Percentiles rank a stretch among this genome's conserved stretches.
phyloP scores from a whole-genome alignment of 352 stramenopile genomes.

The Hyaloperonospora arabidopsidis region DNA sequence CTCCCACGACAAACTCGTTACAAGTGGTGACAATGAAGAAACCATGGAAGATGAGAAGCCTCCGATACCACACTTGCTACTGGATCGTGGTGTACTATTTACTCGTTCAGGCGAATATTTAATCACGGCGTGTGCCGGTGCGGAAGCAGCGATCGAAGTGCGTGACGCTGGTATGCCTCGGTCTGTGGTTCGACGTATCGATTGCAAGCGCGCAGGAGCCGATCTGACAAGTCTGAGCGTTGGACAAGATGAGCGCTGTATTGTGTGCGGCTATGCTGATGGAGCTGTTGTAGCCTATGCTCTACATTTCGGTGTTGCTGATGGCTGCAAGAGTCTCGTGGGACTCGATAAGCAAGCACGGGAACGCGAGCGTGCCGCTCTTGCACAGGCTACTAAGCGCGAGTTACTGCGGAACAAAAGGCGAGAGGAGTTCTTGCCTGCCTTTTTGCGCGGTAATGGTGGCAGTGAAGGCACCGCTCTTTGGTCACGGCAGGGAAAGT shows the following conservation, averaged over 20 bases:
- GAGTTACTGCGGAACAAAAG: constrained; percentile 58
- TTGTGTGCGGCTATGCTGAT: constrained; percentile 76
- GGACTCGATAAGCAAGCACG: constrained; percentile 66
- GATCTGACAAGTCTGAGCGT: constrained; percentile 66
- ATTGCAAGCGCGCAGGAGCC: constrained; percentile 54
- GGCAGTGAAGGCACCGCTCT: constrained; percentile 27
- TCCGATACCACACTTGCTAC: constrained; percentile 38
- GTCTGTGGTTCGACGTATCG: constrained; percentile 62
- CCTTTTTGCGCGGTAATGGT: constrained; percentile 39
- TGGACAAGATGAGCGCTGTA: constrained; percentile 74
- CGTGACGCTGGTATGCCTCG: constrained; percentile 51
- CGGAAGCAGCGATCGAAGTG: constrained; percentile 69
- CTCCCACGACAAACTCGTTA: constrained; percentile 47
- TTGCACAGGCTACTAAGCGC: constrained; percentile 64
- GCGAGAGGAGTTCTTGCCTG: constrained; percentile 38
- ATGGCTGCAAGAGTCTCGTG: constrained; percentile 63
- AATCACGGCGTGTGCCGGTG: constrained; percentile 50
- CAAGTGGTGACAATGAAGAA: constrained; percentile 26
- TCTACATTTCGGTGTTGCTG: constrained; percentile 71
- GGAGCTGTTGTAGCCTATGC: constrained; percentile 72
- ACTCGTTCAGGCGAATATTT: constrained; percentile 76
- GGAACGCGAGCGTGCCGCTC: constrained; percentile 66
- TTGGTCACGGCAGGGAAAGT: constrained; percentile 52
- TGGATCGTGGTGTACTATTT: constrained; percentile 65
- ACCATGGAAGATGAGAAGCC: constrained; percentile 11